A percentile compares a stretch with the other conserved stretches of the same genome.
Conservation (phyloP, 2,329 filamentous ascomycete genomes). For the Aspergillus fumigatus region DNA sequence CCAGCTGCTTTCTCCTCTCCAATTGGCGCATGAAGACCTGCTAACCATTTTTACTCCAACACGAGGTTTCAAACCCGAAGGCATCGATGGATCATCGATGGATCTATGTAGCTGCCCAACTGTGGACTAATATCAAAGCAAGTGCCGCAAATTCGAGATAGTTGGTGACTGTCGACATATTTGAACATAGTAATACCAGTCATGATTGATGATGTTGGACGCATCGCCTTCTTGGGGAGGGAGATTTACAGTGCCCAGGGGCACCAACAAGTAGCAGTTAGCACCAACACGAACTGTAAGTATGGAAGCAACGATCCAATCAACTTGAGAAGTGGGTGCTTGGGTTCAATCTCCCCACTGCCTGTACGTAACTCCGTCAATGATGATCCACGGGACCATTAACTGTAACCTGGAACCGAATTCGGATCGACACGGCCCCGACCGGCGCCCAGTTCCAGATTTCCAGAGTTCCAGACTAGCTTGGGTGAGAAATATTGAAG, state of each 20-base stretch:
- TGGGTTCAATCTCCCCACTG: not conserved
- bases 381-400: not conserved
- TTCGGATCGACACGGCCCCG: not conserved
- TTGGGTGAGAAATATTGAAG: not conserved
- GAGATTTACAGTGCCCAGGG: not conserved
- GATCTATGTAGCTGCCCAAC: not conserved
- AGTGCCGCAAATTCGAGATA: not conserved
- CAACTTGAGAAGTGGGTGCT: too few species aligned
- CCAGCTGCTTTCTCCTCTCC: too few species aligned
- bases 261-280: not conserved
- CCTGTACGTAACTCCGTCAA: not conserved
- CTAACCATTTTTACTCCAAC: not conserved
- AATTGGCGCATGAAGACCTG: too few species aligned
- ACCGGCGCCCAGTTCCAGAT: not conserved
- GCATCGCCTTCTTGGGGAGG: not conserved
- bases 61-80: not conserved
- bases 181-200: not conserved
- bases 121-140: not conserved
- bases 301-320: not conserved
- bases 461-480: not conserved
- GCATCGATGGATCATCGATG: not conserved
- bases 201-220: not conserved
- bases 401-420: not conserved
- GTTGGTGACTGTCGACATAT: not conserved
- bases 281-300: not conserved